Percentiles rank a stretch among this genome's conserved stretches.
Conservation (phyloP, 331 rosid genomes). For the Ulmus americana region DNA sequence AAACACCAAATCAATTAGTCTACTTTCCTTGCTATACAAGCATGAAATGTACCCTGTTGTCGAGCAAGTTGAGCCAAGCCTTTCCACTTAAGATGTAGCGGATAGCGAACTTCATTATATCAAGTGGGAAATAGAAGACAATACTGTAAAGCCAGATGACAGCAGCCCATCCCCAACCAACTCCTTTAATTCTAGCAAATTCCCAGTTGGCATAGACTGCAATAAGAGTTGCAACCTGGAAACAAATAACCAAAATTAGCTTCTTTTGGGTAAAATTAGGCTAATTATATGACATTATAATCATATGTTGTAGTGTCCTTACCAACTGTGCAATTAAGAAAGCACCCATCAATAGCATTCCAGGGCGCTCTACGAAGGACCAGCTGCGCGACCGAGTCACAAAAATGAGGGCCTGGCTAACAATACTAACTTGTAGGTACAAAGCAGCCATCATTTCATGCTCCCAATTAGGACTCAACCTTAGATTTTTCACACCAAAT, state of each 20-base stretch:
- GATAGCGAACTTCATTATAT: slow-evolving; percentile 64
- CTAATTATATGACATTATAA: not conserved
- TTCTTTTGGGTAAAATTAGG: too few relatives aligned
- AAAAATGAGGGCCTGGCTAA: slow-evolving; percentile 91
- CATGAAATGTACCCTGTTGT: slow-evolving; percentile 56
- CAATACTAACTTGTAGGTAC: slow-evolving; percentile 96
- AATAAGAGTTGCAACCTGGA: slow-evolving; percentile 80
- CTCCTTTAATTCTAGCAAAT: slow-evolving; percentile 76
- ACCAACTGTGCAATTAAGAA: slow-evolving; percentile 82
- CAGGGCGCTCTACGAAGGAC: slow-evolving; percentile 88
- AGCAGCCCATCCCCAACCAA: slow-evolving; percentile 99
- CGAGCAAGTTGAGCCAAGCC: slow-evolving; percentile 81
- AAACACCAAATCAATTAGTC: not conserved
- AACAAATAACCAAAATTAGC: slow-evolving; percentile 17
- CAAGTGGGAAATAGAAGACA: slow-evolving; percentile 84
- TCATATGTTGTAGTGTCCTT: slow-evolving; percentile 22
- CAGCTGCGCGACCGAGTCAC: slow-evolving; percentile 95
- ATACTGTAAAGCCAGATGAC: slow-evolving; percentile 96
- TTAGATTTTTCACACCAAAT: slow-evolving; percentile 56
- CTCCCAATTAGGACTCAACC: slow-evolving; percentile 2
- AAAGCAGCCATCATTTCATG: slow-evolving; percentile 77
- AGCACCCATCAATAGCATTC: slow-evolving; percentile 53
- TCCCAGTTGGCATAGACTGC: slow-evolving; percentile 91
- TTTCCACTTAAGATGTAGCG: slow-evolving; percentile 95
- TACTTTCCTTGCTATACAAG: not conserved